Percentiles rank a stretch among this genome's conserved stretches.
Conservation (phyloP, 2,329 filamentous ascomycete genomes). For the Paecilomyces formosus region DNA sequence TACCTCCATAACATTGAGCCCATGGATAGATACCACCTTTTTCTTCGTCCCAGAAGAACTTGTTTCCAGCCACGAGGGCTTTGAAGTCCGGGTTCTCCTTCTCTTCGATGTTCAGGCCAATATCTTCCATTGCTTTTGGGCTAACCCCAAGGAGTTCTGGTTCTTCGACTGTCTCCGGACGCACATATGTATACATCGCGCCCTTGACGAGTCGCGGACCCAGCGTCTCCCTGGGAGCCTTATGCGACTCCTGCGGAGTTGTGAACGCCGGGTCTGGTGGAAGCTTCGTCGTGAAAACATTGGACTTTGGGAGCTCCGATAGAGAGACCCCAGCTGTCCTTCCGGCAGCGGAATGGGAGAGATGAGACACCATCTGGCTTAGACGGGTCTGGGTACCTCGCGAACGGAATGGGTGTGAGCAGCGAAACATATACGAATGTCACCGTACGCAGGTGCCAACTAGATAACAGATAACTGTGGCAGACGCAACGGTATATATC, state of each 20-base stretch:
- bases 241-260: slow-evolving; percentile 73
- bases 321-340: slow-evolving; percentile 26
- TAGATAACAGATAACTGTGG: background rate
- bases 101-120: slow-evolving; percentile 67
- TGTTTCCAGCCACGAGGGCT: slow-evolving; percentile 72
- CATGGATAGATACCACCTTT: slow-evolving; percentile 85
- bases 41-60: slow-evolving; percentile 66
- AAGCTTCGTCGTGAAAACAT: slow-evolving; percentile 57
- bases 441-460: background rate
- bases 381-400: slow-evolving; percentile 23
- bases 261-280: slow-evolving; percentile 72
- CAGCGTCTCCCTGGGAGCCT: slow-evolving; percentile 68
- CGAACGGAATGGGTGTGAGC: slow-evolving; percentile 8
- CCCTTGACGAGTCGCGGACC: slow-evolving; percentile 75
- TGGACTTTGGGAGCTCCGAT: slow-evolving; percentile 54
- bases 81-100: slow-evolving; percentile 66
- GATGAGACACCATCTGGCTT: slow-evolving; percentile 39
- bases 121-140: slow-evolving; percentile 65
- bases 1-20: slow-evolving; percentile 94
- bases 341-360: slow-evolving; percentile 18
- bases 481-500: background rate
- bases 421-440: slow-evolving; percentile 18
- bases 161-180: slow-evolving; percentile 64
- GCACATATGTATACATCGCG: slow-evolving; percentile 84
- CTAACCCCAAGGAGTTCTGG: slow-evolving; percentile 79